Conservation (phyloP, 768 basidiomycete species). For the Pleurotus tuoliensis region DNA sequence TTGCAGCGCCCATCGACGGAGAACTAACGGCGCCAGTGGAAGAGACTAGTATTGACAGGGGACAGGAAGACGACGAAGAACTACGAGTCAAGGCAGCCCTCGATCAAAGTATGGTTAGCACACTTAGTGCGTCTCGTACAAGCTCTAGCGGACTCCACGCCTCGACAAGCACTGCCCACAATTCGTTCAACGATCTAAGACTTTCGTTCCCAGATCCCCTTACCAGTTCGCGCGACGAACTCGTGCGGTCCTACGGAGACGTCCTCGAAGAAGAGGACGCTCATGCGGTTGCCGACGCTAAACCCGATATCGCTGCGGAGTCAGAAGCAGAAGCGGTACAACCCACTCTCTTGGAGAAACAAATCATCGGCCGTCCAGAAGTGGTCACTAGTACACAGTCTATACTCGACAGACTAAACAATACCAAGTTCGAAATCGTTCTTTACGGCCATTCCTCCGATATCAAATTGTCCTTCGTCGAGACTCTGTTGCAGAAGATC, state of each 20-base stretch:
- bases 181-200: constrained; percentile 68
- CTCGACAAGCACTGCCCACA: constrained; percentile 45
- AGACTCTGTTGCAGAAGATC: constrained; percentile 55
- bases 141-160: constrained; percentile 47
- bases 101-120: constrained; percentile 81
- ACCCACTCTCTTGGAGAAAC: neutral
- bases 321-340: neutral
- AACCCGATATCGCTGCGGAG: no score
- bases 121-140: constrained; percentile 69
- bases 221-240: constrained; percentile 63
- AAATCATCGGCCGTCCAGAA: neutral
- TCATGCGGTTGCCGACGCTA: neutral
- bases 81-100: constrained; percentile 68
- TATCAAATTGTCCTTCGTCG: constrained; percentile 60
- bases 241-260: constrained; percentile 56
- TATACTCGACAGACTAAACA: constrained; percentile 7
- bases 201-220: constrained; percentile 84
- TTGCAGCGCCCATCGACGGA: constrained; percentile 20
- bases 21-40: constrained; percentile 12
- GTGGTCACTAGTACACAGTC: constrained; percentile 9
- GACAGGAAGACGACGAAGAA: constrained; percentile 54
- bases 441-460: constrained; percentile 63
- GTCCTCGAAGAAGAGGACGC: constrained; percentile 28
- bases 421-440: constrained; percentile 51
- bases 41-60: constrained; percentile 11